A percentile compares a stretch with the other conserved stretches of the same genome.
Conservation (phyloP, 495 filamentous ascomycete genomes). For the Aspergillus heteromorphus region DNA sequence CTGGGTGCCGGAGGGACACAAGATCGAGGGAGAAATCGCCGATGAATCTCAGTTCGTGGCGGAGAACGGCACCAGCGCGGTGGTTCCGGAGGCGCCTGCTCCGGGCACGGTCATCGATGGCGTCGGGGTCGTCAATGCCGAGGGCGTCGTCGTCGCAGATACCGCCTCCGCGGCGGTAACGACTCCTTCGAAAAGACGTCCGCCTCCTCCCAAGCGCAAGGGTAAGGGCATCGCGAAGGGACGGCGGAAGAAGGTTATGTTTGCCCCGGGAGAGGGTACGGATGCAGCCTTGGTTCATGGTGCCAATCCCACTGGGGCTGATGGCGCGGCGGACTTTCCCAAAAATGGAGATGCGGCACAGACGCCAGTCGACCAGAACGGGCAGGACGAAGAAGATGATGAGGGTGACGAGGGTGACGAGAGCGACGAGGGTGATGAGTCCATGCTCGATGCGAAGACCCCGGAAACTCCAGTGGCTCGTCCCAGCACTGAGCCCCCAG, state of each 20-base stretch:
- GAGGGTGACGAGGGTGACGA: constrained; percentile 41
- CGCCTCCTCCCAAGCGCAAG: constrained; percentile 74
- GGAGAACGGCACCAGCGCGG: constrained; percentile 27
- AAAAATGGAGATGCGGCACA: constrained; percentile 32
- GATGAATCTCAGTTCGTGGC: constrained; percentile 41
- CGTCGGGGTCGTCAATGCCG: constrained; percentile 54
- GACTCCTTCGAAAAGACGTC: constrained; percentile 51
- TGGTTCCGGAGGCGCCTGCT: constrained; percentile 43
- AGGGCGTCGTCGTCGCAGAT: constrained; percentile 56
- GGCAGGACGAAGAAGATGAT: constrained; percentile 41
- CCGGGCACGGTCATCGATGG: constrained; percentile 59
- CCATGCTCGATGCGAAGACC: constrained; percentile 47
- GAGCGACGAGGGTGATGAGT: constrained; percentile 54
- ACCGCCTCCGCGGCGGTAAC: constrained; percentile 39
- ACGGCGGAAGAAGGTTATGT: constrained; percentile 60
- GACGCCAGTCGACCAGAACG: constrained; percentile 32
- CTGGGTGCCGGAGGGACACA: constrained; percentile 73
- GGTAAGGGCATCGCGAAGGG: constrained; percentile 62
- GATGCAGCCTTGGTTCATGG: constrained; percentile 35
- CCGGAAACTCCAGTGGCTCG: constrained; percentile 31
- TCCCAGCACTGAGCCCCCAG: constrained; percentile 19
- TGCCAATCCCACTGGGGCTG: constrained; percentile 21
- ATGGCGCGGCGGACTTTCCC: constrained; percentile 4
- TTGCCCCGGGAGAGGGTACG: constrained; percentile 40
- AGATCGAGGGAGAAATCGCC: constrained; percentile 72